Base-by-base conservation (phyloP, 139 green algal species). In the Tetraselmis chui region DNA sequence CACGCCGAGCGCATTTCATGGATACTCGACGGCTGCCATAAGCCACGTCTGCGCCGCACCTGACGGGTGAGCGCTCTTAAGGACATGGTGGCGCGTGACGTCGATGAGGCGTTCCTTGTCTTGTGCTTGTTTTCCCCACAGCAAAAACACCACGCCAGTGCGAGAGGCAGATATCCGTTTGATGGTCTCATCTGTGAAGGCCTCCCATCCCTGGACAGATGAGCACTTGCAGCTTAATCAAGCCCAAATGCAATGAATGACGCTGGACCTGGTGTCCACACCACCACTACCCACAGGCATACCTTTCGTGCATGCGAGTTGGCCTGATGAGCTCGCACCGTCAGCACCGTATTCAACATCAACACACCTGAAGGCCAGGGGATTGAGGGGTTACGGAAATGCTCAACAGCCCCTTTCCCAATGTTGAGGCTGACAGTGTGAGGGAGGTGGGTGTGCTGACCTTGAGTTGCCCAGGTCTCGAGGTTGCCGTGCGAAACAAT, bases 291-390 rank as follows among this genome's bases (percentile, higher is more conserved):
- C n/a, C n/a, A n/a, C n/a, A n/a, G 77, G 28, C 77, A 59, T 0
- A 88, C 86, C 74, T 89, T 85, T 87, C 95, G 97, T 75, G 85
- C 82, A 84, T 99, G 96, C 26, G 92, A 97, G 78, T 93, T 94
- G 75, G 95, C 92, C 59, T 90, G 32, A 59, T 92, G 88, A 23
- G 90, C 91, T 0, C 92, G 87, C 86, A 98, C 97, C 22, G 95
- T 99, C 45, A 99, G 89, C 76, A 91, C 85, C 1, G 95, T 92
- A 81, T 99, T 99, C 58, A 99, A 92, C 81, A 99, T 89, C 58
- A 99, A 88, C 84, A 99, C 94, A 1, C 96, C 93, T 82, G 26
- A 31, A 29, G 29, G 78, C 28, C 78, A 59, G 80, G n/a, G 32
- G 2, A 84, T 79, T 90, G 88, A 59, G 26, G 82, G 67, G 45